phyloP scores from a whole-genome alignment of 345 rosid species.

The Pseudoturritis turrita region DNA sequence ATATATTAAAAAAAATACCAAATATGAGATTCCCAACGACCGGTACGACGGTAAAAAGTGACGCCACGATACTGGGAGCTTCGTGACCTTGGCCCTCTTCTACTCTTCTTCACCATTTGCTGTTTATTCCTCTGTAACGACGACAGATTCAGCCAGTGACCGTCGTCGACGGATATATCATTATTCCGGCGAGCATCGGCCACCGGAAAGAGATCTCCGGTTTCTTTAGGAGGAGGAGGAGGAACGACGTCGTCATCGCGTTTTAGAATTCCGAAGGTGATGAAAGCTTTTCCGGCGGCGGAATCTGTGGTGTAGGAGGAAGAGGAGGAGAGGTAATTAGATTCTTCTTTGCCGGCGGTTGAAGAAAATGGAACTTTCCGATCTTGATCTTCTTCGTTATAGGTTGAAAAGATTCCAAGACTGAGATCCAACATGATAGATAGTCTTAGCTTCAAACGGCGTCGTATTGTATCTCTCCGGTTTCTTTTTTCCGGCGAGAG shows the following conservation, averaged over 20 bases:
- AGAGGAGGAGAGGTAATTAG: slow-evolving; percentile 8
- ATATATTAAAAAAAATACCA: slow-evolving; percentile 47
- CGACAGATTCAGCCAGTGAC: slow-evolving; percentile 30
- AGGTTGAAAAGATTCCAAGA: slow-evolving; percentile 25
- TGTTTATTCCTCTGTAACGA: slow-evolving; percentile 22
- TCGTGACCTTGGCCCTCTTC: slow-evolving; percentile 92
- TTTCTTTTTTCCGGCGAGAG: slow-evolving; percentile 4
- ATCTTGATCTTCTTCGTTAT: slow-evolving; percentile 24
- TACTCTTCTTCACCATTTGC: slow-evolving; percentile 36
- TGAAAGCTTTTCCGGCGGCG: slow-evolving; percentile 23
- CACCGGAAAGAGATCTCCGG: slow-evolving; percentile 26
- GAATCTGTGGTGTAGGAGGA: slow-evolving; percentile 5
- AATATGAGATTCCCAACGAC: slow-evolving; percentile 99
- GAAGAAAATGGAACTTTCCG: slow-evolving; percentile 21
- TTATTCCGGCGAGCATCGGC: slow-evolving; percentile 11
- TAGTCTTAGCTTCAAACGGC: too few species aligned
- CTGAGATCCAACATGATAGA: slow-evolving; percentile 31
- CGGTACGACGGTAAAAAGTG: slow-evolving; percentile 94
- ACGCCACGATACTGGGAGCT: slow-evolving; percentile 98
- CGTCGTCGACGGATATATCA: slow-evolving; percentile 2
- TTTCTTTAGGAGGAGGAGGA: slow-evolving; percentile 34
- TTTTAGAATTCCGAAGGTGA: slow-evolving; percentile 34
- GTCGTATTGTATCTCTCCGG: neutral
- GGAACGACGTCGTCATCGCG: slow-evolving; percentile 15
- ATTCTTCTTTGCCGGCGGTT: slow-evolving; percentile 5